Evolutionary conservation across 371 early-diverging fungal genomes (phyloP), one percentile per base, ranked within the genome.

Genomic region (Actinomucor elegans): DNA sequence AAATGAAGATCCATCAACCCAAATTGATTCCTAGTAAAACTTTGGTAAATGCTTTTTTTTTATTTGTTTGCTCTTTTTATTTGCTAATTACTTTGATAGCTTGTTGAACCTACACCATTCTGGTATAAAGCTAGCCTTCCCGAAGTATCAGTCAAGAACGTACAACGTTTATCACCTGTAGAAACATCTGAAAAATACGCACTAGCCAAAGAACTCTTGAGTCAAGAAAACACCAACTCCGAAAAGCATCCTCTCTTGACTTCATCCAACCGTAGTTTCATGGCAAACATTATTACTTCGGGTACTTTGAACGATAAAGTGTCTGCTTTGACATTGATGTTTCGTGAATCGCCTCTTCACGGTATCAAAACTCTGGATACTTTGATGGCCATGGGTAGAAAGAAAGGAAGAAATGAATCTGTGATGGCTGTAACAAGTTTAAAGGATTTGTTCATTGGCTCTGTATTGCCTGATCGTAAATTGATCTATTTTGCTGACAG

Each of bases 261-360:
- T 5, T 75, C 86, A 5, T 85, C 92, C 31, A 96, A 98, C 75
- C 80, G 83, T 53, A 82, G 83, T 46, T 97, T 96, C 68, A 81
- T 96, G 31, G 73, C 87, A 32, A 92, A 92, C 47, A 88, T 98
- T 37, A 70, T 98, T 67, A 67, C 83, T 37, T 90, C 92, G 27
- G 98, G 98, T 73, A 97, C 97, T 12, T 69, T 92, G 46, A 87
- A 84, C 55, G 98, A 98, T 83, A 89, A 90, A 49, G 85, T 97
- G 12, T 94, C 94, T 17, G 97, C 97, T 6, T 66, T 98, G 55
- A 94, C 96, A 1, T 77, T 98, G 52, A 72, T 93, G 48, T 79
- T 96, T 23, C 94, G 94, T 66, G 94, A 92, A 59, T 91, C 94
- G 4, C 97, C 98, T 1, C 43, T 96, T 14, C 97, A 98, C 62